Percentiles rank a stretch among this genome's conserved stretches.
phyloP scores from a whole-genome alignment of 106 monocot genomes.

The Dendrobium chrysotoxum region DNA sequence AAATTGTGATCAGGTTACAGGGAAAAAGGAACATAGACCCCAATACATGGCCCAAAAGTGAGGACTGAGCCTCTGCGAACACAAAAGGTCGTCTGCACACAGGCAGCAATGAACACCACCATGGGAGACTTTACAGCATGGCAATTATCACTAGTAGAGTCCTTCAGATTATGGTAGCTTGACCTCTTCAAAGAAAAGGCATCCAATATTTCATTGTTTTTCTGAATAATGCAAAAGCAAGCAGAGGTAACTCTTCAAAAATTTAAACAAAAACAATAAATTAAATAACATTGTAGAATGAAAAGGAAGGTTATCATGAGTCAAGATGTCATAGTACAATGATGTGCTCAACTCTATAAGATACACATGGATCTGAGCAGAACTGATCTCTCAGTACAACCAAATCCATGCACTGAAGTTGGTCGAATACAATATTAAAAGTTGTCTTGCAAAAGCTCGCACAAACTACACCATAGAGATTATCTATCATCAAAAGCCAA shows the following conservation, averaged over 20 bases:
- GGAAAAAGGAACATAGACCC: too few relatives aligned
- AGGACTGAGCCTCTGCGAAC: neutral
- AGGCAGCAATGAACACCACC: neutral
- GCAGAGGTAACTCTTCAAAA: neutral
- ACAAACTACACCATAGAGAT: neutral
- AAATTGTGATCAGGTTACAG: too few relatives aligned
- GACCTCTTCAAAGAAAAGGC: neutral
- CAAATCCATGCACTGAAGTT: neutral
- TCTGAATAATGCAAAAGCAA: neutral
- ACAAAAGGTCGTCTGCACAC: neutral
- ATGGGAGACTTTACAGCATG: too few relatives aligned
- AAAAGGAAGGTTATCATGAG: neutral
- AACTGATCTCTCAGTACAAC: neutral
- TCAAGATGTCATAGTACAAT: neutral
- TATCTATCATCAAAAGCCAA: neutral
- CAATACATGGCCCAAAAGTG: too few relatives aligned
- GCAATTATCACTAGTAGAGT: neutral
- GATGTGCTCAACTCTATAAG: neutral
- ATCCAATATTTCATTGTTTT: neutral
- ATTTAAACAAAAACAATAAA: neutral
- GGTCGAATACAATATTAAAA: neutral
- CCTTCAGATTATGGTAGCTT: neutral
- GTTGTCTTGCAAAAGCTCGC: neutral
- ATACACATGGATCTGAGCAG: neutral
- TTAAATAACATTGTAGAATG: neutral